phyloP scores from a whole-genome alignment of 148 eudicot genomes.

The Fagopyrum esculentum region DNA sequence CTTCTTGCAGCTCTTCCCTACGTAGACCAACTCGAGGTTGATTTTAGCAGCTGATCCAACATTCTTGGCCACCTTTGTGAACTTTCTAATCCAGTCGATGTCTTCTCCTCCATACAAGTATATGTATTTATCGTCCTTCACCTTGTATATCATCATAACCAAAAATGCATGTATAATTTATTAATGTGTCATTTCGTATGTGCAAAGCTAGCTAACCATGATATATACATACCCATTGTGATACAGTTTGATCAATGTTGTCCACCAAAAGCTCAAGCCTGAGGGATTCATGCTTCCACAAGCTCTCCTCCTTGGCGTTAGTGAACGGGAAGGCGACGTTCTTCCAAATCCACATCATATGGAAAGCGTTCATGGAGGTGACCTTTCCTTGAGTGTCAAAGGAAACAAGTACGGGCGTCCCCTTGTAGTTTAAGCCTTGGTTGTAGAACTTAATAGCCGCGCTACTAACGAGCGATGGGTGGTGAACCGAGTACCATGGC shows the following conservation, averaged over 20 bases:
- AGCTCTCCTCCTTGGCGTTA: slow-evolving; percentile 14
- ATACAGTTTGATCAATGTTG: slow-evolving; percentile 20
- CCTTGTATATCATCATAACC: slow-evolving; percentile 15
- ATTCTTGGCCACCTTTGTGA: slow-evolving; percentile 20
- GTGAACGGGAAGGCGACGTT: slow-evolving; percentile 31
- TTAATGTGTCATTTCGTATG: background rate
- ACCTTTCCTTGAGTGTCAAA: slow-evolving; percentile 25
- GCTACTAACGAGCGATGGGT: slow-evolving; percentile 15
- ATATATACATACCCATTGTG: slow-evolving; percentile 25
- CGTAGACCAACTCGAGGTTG: slow-evolving; percentile 44
- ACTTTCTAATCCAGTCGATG: slow-evolving; percentile 37
- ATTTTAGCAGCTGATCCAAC: slow-evolving; percentile 23
- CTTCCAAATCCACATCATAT: slow-evolving; percentile 47
- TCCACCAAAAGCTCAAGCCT: slow-evolving; percentile 26
- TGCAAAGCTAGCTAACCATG: too few relatives aligned
- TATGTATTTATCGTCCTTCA: slow-evolving; percentile 36
- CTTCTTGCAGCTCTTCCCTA: slow-evolving; percentile 29
- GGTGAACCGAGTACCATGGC: slow-evolving; percentile 35
- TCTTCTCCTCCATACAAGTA: slow-evolving; percentile 41
- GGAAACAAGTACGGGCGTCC: slow-evolving; percentile 28
- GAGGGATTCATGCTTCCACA: slow-evolving; percentile 34
- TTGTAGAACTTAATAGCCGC: slow-evolving; percentile 16
- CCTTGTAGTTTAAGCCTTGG: slow-evolving; percentile 24
- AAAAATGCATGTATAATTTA: background rate
- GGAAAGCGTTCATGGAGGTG: slow-evolving; percentile 29